phyloP scores from a whole-genome alignment of 768 basidiomycete species.

The Suillus cothurnatus region DNA sequence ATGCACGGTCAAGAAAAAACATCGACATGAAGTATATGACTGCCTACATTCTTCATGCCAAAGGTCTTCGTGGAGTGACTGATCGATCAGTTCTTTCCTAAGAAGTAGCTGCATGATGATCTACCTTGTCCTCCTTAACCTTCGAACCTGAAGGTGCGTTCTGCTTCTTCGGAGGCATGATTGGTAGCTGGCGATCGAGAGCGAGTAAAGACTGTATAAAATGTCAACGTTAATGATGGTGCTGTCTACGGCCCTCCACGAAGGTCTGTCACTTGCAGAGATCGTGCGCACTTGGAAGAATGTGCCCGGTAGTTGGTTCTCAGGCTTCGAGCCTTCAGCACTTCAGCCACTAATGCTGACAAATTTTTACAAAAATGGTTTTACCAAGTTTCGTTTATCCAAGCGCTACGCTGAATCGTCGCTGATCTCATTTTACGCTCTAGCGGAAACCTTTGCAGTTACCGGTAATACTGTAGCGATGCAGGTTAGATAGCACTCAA shows the following conservation, averaged over 20 bases:
- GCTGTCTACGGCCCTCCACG: neutral
- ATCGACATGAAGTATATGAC: constrained; percentile 6
- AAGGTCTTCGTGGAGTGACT: constrained; percentile 62
- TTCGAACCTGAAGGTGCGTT: constrained; percentile 59
- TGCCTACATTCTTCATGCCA: constrained; percentile 82
- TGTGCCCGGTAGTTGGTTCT: neutral
- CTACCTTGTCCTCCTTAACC: constrained; percentile 82
- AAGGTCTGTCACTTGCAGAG: constrained; percentile 3
- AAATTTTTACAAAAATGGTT: constrained; percentile 5
- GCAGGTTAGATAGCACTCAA: neutral
- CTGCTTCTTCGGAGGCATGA: constrained; percentile 85
- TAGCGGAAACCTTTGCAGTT: neutral
- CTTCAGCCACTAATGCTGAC: no score
- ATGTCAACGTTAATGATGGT: constrained; percentile 11
- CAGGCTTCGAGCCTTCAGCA: neutral
- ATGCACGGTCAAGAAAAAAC: constrained; percentile 6
- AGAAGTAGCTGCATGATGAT: constrained; percentile 19
- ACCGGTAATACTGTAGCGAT: neutral
- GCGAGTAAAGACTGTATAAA: constrained; percentile 2
- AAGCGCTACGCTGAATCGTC: no score
- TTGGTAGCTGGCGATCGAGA: constrained; percentile 1
- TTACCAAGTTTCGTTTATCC: neutral
- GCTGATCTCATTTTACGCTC: neutral
- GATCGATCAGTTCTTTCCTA: constrained; percentile 30
- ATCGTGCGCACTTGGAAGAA: neutral